Conservation (phyloP, 225 moss, liverwort and hornwort species). For the Bryoerythrophyllum caledonicum region DNA sequence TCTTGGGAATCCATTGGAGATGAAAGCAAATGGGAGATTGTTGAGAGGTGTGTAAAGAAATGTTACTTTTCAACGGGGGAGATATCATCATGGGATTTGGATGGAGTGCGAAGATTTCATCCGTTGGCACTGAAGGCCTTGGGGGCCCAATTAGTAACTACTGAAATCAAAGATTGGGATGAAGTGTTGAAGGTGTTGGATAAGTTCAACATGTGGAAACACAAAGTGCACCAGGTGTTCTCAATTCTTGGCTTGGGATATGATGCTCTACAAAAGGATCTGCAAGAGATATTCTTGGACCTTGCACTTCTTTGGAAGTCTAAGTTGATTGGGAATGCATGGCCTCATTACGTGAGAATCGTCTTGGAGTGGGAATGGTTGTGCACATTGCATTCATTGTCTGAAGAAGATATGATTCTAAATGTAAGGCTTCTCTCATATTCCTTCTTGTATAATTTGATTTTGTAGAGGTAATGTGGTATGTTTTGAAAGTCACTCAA, state of each 20-base stretch:
- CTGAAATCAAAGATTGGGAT: too few species aligned
- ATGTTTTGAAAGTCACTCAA: too few species aligned
- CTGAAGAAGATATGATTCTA: not conserved
- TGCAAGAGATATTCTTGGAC: slow-evolving; percentile 7
- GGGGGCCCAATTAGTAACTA: not conserved
- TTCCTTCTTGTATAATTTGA: too few species aligned
- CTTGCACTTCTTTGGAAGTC: not conserved
- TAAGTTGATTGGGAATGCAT: fast-evolving
- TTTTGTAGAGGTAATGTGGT: not conserved
- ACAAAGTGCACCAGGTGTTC: not conserved
- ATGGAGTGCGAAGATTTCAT: not conserved
- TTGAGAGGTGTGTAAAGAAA: fast-evolving
- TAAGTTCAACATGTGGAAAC: not conserved
- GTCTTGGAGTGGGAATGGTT: not conserved
- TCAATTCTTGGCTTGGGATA: not conserved
- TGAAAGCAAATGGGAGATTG: not conserved
- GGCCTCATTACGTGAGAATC: too few species aligned
- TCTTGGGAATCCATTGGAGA: not conserved
- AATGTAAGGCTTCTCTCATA: too few species aligned
- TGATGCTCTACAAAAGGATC: fast-evolving
- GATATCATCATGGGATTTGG: fast-evolving
- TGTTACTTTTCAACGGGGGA: not conserved
- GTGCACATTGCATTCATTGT: not conserved
- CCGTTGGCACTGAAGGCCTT: not conserved
- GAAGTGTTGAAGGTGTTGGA: too few species aligned